Evolutionary conservation across 2,329 filamentous ascomycete genomes (phyloP).

Genomic region (Alternaria tenuissima): DNA sequence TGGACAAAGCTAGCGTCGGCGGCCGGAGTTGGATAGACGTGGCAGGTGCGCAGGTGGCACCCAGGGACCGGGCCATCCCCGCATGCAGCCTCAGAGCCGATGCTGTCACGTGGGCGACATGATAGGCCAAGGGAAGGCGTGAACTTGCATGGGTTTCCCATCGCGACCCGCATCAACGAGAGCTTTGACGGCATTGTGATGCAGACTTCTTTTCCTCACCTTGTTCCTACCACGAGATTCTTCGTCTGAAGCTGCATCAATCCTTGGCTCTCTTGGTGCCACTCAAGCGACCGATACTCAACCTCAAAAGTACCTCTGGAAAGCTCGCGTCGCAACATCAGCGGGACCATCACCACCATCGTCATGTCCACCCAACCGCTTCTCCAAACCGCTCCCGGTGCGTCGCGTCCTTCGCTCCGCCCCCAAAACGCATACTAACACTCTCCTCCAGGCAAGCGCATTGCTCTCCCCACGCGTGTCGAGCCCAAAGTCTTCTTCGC

Average conservation of each 20-base stretch:
- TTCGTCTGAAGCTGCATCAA: conserved; percentile 19
- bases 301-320: background rate
- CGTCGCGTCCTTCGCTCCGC: conserved; percentile 29
- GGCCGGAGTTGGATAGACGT: conserved; percentile 19
- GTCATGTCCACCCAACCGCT: conserved; percentile 96
- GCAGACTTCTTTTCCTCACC: conserved; percentile 2
- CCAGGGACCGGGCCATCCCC: conserved; percentile 4
- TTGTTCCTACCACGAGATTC: background rate
- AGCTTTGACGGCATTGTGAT: conserved; percentile 10
- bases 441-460: conserved; percentile 82
- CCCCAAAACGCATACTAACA: conserved; percentile 13
- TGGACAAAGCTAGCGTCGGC: conserved; percentile 12
- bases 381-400: conserved; percentile 91
- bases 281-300: conserved; percentile 19
- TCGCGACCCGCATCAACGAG: conserved; percentile 6
- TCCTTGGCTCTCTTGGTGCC: background rate
- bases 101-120: conserved; percentile 35
- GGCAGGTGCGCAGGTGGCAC: conserved; percentile 1
- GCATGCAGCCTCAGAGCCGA: background rate
- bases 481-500: conserved; percentile 99
- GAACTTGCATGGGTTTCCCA: conserved; percentile 14
- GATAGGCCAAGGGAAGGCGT: conserved; percentile 31
- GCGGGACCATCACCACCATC: conserved; percentile 27
- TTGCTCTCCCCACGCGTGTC: conserved; percentile 95
- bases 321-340: conserved; percentile 21